Evolutionary conservation across 2,329 filamentous ascomycete genomes (phyloP).

Genomic region (Remersonia thermophila): DNA sequence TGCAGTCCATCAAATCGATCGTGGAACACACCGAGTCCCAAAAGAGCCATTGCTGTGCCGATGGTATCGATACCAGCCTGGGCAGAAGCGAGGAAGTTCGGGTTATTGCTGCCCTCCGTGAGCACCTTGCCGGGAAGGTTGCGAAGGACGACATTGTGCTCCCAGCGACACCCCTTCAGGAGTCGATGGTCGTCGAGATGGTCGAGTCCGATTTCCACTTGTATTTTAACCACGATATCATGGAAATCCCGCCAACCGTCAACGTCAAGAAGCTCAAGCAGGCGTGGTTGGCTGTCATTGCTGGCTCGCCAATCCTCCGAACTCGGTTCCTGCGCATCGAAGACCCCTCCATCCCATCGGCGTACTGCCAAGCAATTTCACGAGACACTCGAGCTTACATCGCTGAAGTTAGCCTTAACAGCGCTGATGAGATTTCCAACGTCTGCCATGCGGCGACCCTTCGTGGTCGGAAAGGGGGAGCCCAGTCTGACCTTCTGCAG

Average conservation of each 20-base stretch:
- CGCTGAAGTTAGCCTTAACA: constrained; percentile 15
- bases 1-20: constrained; percentile 55
- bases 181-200: constrained; percentile 79
- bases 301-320: constrained; percentile 56
- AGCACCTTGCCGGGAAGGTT: background rate
- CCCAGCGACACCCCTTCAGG: constrained; percentile 72
- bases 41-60: background rate
- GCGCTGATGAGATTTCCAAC: constrained; percentile 23
- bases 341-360: constrained; percentile 39
- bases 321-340: constrained; percentile 60
- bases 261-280: constrained; percentile 43
- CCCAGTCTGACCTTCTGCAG: constrained; percentile 33
- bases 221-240: constrained; percentile 79
- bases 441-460: constrained; percentile 27
- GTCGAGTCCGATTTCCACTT: constrained; percentile 55
- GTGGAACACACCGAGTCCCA: constrained; percentile 18
- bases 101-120: no score
- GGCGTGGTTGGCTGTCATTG: constrained; percentile 52
- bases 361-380: constrained; percentile 38
- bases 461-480: constrained; percentile 26
- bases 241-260: constrained; percentile 44
- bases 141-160: constrained; percentile 40
- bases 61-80: no score
- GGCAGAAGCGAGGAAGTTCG: no score
- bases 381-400: constrained; percentile 17